Conservation (phyloP, 78 protist genomes). For the Protostelium mycophagum region DNA sequence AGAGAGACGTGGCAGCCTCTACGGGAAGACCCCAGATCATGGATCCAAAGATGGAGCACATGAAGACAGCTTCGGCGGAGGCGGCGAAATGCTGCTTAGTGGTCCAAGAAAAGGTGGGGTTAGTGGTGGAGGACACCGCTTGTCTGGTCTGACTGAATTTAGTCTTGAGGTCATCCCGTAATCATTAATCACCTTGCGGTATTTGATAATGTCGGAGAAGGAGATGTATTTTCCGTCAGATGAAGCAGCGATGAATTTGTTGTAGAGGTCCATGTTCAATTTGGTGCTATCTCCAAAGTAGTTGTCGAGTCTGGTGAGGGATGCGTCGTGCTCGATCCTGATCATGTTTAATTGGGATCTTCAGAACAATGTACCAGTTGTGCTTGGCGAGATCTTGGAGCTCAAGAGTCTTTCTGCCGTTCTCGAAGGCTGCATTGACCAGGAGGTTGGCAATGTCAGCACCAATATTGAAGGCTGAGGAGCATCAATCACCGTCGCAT, state of each 20-base stretch:
- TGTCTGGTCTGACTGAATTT: not conserved
- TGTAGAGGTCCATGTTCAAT: not conserved
- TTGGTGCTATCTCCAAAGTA: not conserved
- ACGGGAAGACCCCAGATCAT: not conserved
- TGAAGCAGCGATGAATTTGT: not conserved
- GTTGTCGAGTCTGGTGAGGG: not conserved
- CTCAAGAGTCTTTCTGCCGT: not conserved
- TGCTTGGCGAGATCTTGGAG: not conserved
- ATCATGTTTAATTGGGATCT: not conserved
- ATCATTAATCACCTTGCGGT: not conserved
- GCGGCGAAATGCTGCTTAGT: not conserved
- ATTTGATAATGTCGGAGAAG: not conserved
- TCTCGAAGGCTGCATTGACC: not conserved
- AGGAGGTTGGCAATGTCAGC: not conserved
- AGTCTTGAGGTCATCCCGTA: not conserved
- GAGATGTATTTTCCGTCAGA: not conserved
- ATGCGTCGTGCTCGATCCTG: not conserved
- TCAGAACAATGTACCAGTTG: not conserved
- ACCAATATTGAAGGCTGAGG: not conserved
- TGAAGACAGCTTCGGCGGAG: not conserved
- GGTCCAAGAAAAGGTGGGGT: too few relatives aligned
- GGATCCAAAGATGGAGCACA: not conserved
- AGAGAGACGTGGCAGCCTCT: not conserved
- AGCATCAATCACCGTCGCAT: not conserved
- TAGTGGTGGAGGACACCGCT: too few relatives aligned